Evolutionary conservation across 2,329 filamentous ascomycete species (phyloP).

Genomic region (Phaeosphaeria sp.): DNA sequence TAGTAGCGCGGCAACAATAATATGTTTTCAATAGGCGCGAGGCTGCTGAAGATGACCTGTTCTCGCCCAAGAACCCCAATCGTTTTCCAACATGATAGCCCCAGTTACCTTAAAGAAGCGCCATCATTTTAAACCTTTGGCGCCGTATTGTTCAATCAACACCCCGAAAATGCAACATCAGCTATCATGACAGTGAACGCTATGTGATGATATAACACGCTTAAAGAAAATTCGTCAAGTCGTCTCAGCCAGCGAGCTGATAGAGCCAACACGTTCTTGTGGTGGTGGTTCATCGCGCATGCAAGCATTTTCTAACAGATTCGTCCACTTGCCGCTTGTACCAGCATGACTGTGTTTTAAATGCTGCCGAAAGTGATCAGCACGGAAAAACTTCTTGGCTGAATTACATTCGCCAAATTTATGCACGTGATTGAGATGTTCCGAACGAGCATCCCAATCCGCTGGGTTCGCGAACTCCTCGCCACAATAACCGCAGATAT

Average conservation of each 20-base stretch:
- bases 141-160: neutral
- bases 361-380: slow-evolving; percentile 97
- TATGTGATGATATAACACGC: neutral
- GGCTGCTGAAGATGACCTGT: neutral
- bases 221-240: neutral
- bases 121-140: neutral
- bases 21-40: neutral
- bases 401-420: slow-evolving; percentile 99
- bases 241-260: slow-evolving; percentile 34
- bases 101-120: neutral
- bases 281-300: slow-evolving; percentile 85
- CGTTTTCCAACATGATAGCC: neutral
- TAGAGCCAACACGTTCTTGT: slow-evolving; percentile 47
- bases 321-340: slow-evolving; percentile 98
- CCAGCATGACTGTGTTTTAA: slow-evolving; percentile 97
- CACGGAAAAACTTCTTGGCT: slow-evolving; percentile 96
- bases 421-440: slow-evolving; percentile 88
- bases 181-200: neutral
- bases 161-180: neutral
- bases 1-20: neutral
- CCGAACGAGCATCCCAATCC: slow-evolving; percentile 86
- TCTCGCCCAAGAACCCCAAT: neutral
- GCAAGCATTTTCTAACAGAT: slow-evolving; percentile 94
- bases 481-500: slow-evolving; percentile 94
- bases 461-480: slow-evolving; percentile 87